phyloP scores from a whole-genome alignment of 164 flowering plant species.

The Aristolochia californica region DNA sequence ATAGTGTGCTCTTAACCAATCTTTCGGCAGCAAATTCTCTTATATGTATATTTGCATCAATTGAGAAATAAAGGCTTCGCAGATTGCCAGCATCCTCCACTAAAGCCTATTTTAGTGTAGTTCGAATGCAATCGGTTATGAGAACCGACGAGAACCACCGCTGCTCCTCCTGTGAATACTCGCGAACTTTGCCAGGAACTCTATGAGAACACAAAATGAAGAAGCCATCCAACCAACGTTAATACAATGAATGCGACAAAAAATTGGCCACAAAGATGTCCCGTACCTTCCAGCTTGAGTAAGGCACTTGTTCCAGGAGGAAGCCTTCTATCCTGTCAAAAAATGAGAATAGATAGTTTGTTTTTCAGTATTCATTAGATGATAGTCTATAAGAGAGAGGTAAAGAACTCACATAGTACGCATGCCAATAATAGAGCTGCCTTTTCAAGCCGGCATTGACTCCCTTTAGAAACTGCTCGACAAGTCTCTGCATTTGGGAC shows the following conservation, averaged over 20 bases:
- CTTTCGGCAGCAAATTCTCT: too few relatives aligned
- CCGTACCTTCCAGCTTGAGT: constrained; percentile 58
- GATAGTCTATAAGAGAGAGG: neutral
- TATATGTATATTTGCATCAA: too few relatives aligned
- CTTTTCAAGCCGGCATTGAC: constrained; percentile 36
- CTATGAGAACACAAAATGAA: constrained; percentile 25
- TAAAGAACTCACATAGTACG: constrained; percentile 56
- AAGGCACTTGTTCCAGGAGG: constrained; percentile 58
- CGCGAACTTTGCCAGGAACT: constrained; percentile 70
- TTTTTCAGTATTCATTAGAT: neutral
- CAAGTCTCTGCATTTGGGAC: constrained; percentile 47
- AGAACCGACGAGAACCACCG: constrained; percentile 10
- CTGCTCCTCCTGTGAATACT: constrained; percentile 47
- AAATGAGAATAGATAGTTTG: neutral
- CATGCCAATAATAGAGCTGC: constrained; percentile 70
- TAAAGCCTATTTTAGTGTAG: too few relatives aligned
- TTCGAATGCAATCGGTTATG: neutral
- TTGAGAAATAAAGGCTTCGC: too few relatives aligned
- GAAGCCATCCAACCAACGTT: neutral
- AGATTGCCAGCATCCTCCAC: too few relatives aligned
- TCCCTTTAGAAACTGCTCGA: constrained; percentile 53
- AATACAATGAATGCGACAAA: neutral
- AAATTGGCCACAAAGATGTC: neutral
- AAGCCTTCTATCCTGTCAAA: constrained; percentile 57
- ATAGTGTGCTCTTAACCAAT: too few relatives aligned